Base-by-base conservation (phyloP, 208 protist species). In the Acanthamoeba castellanii region DNA sequence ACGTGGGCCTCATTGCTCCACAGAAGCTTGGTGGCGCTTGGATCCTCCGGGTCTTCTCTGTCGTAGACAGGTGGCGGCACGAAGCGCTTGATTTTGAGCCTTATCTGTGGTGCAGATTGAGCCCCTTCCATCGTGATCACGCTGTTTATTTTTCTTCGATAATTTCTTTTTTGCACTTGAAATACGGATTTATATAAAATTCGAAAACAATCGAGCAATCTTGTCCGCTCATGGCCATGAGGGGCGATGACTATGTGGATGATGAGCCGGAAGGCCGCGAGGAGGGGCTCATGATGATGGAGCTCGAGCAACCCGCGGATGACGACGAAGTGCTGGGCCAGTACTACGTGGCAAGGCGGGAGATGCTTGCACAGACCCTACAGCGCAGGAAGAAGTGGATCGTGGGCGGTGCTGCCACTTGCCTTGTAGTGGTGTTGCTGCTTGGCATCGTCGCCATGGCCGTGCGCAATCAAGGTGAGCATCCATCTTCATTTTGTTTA, bases 1-100 rank as follows among this genome's bases (percentile, higher is more conserved):
- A 82, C 74, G 74, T 52, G 32, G 25, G 74, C 74, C 74, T 82
- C 42, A 20, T 82, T 82, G 16, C 37, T 82, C 74, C 74, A 82
- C 74, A 82, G 42, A 5, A 82, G 74, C 22, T 45, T 52, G 74
- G 74, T 52, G 42, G 74, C 74, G 22, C 22, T 52, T 8, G 74
- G 74, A 27, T 82, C 74, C 42, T 82, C 74, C 18, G 74, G 74
- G 37, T 82, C 74, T 20, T 45, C 42, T 13, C 74, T 16, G 7
- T 82, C 74, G 20, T 82, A 82, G 74, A 52, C 18, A 0, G 74
- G 74, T 5, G 74, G 42, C 6, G 74, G 42, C 74, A 82, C 74
- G 74, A 55, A 82, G 3, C 74, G 42, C 20, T 52, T 45, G n/a
- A 52, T 27, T 27, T 52, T 82, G 42, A 82, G 42, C 37, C 37